Evolutionary conservation across 352 stramenopile genomes (phyloP), one percentile per base, ranked within the genome.

Genomic region (Pythium apleroticum): DNA sequence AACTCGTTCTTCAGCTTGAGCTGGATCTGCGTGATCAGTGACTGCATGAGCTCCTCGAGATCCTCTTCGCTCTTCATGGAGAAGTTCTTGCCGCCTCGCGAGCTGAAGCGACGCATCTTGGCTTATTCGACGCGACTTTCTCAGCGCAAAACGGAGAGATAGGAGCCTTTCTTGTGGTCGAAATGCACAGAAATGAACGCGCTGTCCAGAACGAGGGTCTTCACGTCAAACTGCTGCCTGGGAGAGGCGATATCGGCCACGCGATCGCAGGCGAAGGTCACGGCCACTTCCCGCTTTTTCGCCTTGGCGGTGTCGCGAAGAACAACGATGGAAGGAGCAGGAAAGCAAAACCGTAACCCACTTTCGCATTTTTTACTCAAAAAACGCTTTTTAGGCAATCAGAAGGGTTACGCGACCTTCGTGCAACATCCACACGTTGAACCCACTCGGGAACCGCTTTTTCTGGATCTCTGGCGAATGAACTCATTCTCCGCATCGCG

Each of bases 1-100:
- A 96, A 73, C 65, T 96, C 88, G 48, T 84, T 91, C 71, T 93
- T 92, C 60, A 96, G 78, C 58, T 93, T 93, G 60, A 80, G 63
- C 71, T 96, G 88, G 63, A 96, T 93, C 66, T 94, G 85, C 27
- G 80, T 80, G 55, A 94, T 73, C 15, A 94, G 77, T 60, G 81
- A 83, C 74, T 94, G 85, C 78, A 94, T 88, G 41, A 94, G 77
- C 69, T 94, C 85, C 65, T 94, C 83, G 49, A 94, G 69, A 59
- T 94, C 85, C 60, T 94, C 83, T 49, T 94, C 83, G 61, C 77
- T 92, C 66, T 87, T 85, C 69, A 92, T 86, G 11, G 74, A 86
- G 57, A 89, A 89, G 65, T 90, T 93, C 66, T 88, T 88, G 72
- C 73, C 74, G 45, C 58, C 48, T 20, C 65, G 65, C 3, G 65